Evolutionary conservation across 2,329 filamentous ascomycete genomes (phyloP), one percentile per base, ranked within the genome.

Genomic region (Cercospora berteroae): DNA sequence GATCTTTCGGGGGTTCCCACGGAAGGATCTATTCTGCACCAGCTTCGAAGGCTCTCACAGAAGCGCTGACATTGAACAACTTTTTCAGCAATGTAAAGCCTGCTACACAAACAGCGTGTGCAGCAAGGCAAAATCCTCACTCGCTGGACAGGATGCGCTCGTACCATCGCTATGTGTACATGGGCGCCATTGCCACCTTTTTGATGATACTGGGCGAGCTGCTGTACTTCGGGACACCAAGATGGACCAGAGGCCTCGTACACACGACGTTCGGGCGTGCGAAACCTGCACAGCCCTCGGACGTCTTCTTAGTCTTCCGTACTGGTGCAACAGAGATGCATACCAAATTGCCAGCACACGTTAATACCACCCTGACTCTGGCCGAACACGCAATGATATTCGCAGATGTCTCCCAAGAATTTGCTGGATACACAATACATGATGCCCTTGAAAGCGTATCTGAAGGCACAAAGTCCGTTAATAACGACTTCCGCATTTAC

Each of bases 241-340:
- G 10, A 48, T 48, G 44, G 44, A 23, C 44, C 44, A 48, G 13
- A 48, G 18, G 44, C 44, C 44, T 48, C 44, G 20, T 48, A 48
- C 44, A 48, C 20, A 23, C 44, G 9, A 48, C 13, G 44, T 48
- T 48, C 9, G 44, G 13, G 20, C 44, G 44, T 12, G 18, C 44
- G 44, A 48, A 23, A 23, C 44, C 44, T 48, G 44, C 44, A 23
- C 44, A 20, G 10, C 18, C 18, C 10, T 48, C 44, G 4, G 81
- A 88, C 72, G 76, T 88, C 59, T 83, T 88, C 68, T 81, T 88
- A n/a, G 78, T 87, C 9, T 78, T 89, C 67, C 84, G 85, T 70
- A 88, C 86, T 0, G 87, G 86, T 63, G 85, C 86, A 13, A 86
- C 85, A 8, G 86, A 88, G 71, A 81, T 85, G 13, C 76, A 79